These are phyloP conservation scores for Yarrowia keelungensis DNA, from an alignment of 805 yeast species.

Conservation along the genomic window DNA sequence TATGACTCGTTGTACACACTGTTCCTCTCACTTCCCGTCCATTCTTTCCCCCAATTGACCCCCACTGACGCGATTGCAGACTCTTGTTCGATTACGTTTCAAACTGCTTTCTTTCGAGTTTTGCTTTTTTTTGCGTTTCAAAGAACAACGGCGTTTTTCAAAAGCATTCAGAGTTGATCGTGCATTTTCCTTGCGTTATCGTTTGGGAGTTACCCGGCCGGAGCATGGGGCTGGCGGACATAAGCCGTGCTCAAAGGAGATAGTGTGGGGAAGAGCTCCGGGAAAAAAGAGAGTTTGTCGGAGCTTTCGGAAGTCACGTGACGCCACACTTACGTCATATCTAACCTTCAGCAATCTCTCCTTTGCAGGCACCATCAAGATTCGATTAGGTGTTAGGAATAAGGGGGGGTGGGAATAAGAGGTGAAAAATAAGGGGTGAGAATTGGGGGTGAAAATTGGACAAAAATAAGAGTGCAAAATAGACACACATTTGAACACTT, in stretches of 20 bases:
- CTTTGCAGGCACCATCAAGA: neutral
- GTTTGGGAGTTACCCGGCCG: neutral
- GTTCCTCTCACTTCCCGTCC: too few relatives aligned
- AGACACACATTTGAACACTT: too few relatives aligned
- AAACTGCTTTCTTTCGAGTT: too few relatives aligned
- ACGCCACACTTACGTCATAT: neutral
- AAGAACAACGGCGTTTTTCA: neutral
- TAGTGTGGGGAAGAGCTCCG: neutral
- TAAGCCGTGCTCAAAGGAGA: constrained; percentile 4
- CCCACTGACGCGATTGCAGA: too few relatives aligned
- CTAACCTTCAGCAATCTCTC: neutral
- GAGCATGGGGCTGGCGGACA: neutral
- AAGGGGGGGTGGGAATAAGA: too few relatives aligned
- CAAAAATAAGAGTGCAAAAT: too few relatives aligned
- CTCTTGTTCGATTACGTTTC: too few relatives aligned
- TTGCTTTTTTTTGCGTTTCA: neutral
- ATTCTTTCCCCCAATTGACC: too few relatives aligned
- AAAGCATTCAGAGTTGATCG: neutral
- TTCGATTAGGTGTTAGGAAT: too few relatives aligned
- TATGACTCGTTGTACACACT: too few relatives aligned
- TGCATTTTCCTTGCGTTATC: constrained; percentile 1
- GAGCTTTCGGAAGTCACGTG: neutral
- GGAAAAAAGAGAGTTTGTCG: neutral
- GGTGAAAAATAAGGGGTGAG: too few relatives aligned
- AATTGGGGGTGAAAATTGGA: too few relatives aligned